A percentile compares a stretch with the other conserved stretches of the same genome.
phyloP scores from a whole-genome alignment of 176 grass and related monocot genomes.

The Alopecurus myosuroides region DNA sequence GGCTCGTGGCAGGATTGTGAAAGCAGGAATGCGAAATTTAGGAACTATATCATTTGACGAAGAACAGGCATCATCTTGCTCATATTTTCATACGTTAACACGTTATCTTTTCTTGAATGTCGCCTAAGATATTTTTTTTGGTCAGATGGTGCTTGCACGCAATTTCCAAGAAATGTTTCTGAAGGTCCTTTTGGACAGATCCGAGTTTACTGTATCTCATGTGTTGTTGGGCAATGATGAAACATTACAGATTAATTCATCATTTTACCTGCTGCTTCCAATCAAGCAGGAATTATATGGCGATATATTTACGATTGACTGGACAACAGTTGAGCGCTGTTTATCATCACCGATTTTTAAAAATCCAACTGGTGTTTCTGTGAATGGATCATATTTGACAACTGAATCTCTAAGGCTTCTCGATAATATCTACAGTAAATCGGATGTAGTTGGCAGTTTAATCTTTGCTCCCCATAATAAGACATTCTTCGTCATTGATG shows the following conservation, averaged over 20 bases:
- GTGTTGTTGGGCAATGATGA: slow-evolving; percentile 45
- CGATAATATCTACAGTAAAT: slow-evolving; percentile 52
- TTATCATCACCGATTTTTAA: slow-evolving; percentile 79
- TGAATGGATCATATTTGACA: slow-evolving; percentile 23
- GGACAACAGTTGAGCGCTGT: slow-evolving; percentile 64
- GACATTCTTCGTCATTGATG: slow-evolving; percentile 68
- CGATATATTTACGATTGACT: slow-evolving; percentile 64
- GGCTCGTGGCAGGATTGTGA: slow-evolving; percentile 68
- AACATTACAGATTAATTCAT: slow-evolving; percentile 37
- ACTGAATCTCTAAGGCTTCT: slow-evolving; percentile 60
- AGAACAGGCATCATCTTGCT: slow-evolving; percentile 58
- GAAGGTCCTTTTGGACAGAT: slow-evolving; percentile 80
- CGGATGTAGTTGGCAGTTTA: slow-evolving; percentile 78
- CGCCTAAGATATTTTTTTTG: slow-evolving; percentile 19
- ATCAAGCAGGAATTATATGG: slow-evolving; percentile 54
- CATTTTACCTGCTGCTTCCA: slow-evolving; percentile 85
- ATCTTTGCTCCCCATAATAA: slow-evolving; percentile 71
- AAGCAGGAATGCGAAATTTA: slow-evolving; percentile 61
- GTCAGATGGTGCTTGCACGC: slow-evolving; percentile 67
- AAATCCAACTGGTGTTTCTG: slow-evolving; percentile 21
- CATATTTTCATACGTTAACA: slow-evolving; percentile 21
- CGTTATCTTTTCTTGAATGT: background rate
- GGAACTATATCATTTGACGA: slow-evolving; percentile 52
- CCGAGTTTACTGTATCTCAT: slow-evolving; percentile 56
- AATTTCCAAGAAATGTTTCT: slow-evolving; percentile 96